Evolutionary conservation across 1,284 basidiomycete species (phyloP), one percentile per base, ranked within the genome.

Genomic region (Schizophyllum commune): DNA sequence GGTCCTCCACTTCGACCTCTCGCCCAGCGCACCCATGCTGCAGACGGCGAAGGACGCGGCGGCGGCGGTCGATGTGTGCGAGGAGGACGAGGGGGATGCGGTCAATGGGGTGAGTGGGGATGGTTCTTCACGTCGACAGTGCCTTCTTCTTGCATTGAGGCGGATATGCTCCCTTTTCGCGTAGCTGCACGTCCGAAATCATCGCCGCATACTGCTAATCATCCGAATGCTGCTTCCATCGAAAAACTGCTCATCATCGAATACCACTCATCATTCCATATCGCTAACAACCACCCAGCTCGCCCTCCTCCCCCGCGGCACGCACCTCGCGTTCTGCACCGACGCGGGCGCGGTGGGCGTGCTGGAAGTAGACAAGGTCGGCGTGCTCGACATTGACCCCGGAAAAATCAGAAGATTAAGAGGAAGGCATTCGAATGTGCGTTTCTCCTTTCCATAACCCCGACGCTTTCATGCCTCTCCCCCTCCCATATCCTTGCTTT

Each of bases 271-370:
- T n/a, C n/a, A n/a, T n/a, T n/a, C n/a, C n/a, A n/a, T n/a, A n/a
- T n/a, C n/a, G n/a, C n/a, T n/a, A n/a, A n/a, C n/a, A n/a, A n/a
- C n/a, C n/a, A n/a, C n/a, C n/a, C 71, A 91, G 88, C 79, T 91
- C 68, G 75, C 77, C 61, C 67, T 89, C 66, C 84, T 82, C 70
- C 63, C 72, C 21, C 80, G 79, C 65, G 80, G 80, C 65, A 82
- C 77, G 52, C 75, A 79, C 65, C 73, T 92, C 52, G 88, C 85
- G 1, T 91, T 88, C 70, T 82, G 83, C 61, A 80, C 81, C 21
- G 91, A 92, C 70, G 80, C 80, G 19, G 91, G 90, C 0, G 65
- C 69, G 7, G 84, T 90, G 13, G 89, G 89, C 0, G 74, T 86
- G 13, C 68, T 91, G 5, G 85, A 91, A 60, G n/a, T n/a, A n/a